Conservation (phyloP, 202 grass and related monocot species). For the Cymbopogon flexuosus region DNA sequence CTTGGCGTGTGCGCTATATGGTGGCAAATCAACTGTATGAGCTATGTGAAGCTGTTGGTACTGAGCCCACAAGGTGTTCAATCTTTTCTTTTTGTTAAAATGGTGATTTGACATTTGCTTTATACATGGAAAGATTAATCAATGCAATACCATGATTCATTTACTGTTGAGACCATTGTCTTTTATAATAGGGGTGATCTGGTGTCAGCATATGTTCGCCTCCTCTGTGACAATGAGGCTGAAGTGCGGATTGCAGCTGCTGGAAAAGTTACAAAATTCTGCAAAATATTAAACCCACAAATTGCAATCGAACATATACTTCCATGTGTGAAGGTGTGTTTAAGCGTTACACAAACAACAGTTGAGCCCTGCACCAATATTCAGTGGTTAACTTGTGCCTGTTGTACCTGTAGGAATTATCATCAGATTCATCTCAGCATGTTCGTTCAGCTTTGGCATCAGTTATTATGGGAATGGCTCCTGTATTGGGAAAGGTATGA, state of each 20-base stretch:
- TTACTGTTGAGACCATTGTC: not conserved
- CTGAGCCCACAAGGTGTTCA: slow-evolving; percentile 72
- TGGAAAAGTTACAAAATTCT: slow-evolving; percentile 95
- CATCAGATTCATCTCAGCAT: slow-evolving; percentile 92
- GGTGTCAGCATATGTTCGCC: slow-evolving; percentile 84
- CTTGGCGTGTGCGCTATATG: slow-evolving; percentile 98
- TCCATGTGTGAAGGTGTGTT: slow-evolving; percentile 75
- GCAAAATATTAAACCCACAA: slow-evolving; percentile 64
- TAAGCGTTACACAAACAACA: not conserved
- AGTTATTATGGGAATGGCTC: slow-evolving; percentile 99
- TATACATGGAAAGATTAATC: not conserved
- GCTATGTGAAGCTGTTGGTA: slow-evolving; percentile 88
- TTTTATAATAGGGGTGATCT: slow-evolving; percentile 56
- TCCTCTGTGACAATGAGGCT: slow-evolving; percentile 95
- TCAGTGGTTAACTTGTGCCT: not conserved
- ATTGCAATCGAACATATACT: slow-evolving; percentile 88
- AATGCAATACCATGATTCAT: not conserved
- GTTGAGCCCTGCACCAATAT: not conserved
- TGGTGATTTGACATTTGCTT: not conserved
- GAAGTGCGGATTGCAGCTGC: slow-evolving; percentile 96
- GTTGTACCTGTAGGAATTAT: slow-evolving; percentile 54
- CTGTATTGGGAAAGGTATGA: slow-evolving; percentile 83
- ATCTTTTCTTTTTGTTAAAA: not conserved
- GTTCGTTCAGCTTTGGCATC: slow-evolving; percentile 99
- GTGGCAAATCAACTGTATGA: slow-evolving; percentile 94